phyloP scores from a whole-genome alignment of 1,139 yeast species.

The Scheffersomyces quercinus region DNA sequence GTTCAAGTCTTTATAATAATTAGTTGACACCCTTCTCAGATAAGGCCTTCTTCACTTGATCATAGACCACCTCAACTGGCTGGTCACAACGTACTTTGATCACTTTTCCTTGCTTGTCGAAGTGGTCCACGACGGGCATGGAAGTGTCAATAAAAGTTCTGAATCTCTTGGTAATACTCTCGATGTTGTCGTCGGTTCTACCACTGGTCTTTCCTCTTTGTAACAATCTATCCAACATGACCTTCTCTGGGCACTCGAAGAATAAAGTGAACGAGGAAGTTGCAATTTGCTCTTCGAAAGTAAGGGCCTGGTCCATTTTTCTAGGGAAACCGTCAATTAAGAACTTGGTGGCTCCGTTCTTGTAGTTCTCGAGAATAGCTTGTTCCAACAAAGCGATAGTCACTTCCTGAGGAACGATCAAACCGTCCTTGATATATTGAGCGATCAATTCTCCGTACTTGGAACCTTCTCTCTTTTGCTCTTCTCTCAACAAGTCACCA shows the following conservation, averaged over 20 bases:
- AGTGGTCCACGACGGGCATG: conserved; percentile 92
- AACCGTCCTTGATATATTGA: conserved; percentile 80
- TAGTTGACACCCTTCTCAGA: background rate
- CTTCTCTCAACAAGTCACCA: conserved; percentile 92
- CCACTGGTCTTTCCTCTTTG: conserved; percentile 96
- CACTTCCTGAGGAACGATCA: conserved; percentile 93
- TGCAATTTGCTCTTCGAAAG: conserved; percentile 82
- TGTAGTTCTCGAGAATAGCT: conserved; percentile 62
- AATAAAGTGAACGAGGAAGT: conserved; percentile 77
- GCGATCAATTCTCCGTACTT: conserved; percentile 85
- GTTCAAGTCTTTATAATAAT: no score
- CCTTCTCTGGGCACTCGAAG: conserved; percentile 91
- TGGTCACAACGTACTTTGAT: conserved; percentile 77
- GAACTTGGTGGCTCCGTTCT: conserved; percentile 58
- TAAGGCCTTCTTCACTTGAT: conserved; percentile 67
- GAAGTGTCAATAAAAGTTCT: conserved; percentile 83
- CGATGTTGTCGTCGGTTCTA: conserved; percentile 88
- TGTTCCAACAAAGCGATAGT: conserved; percentile 81
- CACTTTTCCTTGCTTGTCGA: conserved; percentile 72
- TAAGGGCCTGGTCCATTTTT: conserved; percentile 95
- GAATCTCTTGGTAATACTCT: conserved; percentile 87
- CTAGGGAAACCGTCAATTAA: conserved; percentile 96
- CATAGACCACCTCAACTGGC: conserved; percentile 76
- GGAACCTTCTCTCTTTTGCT: conserved; percentile 81
- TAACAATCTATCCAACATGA: conserved; percentile 81